Base-by-base conservation (phyloP, 129 eudicot genomes). In the Silybum marianum region DNA sequence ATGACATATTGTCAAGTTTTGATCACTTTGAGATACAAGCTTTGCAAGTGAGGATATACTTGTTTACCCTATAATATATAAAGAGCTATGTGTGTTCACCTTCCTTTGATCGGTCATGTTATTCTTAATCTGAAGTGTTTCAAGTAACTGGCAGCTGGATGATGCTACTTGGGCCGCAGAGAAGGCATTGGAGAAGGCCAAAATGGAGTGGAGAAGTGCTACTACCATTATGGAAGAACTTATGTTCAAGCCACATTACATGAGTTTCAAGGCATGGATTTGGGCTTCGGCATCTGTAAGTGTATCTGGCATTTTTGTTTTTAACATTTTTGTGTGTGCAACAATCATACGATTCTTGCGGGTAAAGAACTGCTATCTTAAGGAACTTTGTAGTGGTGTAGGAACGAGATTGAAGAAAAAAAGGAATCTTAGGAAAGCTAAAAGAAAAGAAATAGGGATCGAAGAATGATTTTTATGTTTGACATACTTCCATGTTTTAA, bases 231-330 rank as follows among this genome's bases (percentile, higher is more conserved):
- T 96, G 92, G 63, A 77, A 71, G 90, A 91, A 74, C 92, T 93
- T 44, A 67, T 83, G 79, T 77, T 96, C 73, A 96, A 88, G 72
- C 92, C 90, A 72, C 89, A 88, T 68, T 74, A 91, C 46, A 73
- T 67, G 81, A 90, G 90, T 74, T 88, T 91, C 70, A 91, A 86
- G 85, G 98, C 95, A 2, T 96, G 99, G 99, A 89, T 93, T 5
- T 96, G 99, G 99, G 98, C 99, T 74, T 88, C 95, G 77, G 93
- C 93, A 81, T 91, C 98, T 46, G 99, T 96, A 91, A 90, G 95
- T 74, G 39, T 65, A 63, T 72, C 65, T 25, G 5, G 13, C 60
- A 72, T 13, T 68, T 78, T 78, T 25, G 11, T 9, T 22, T 9
- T 10, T 65, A 65, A 65, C 28, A 22, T 5, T 19, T 62, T 8